Evolutionary conservation across 1,284 basidiomycete genomes (phyloP).

Genomic region (Takashimella koratensis): DNA sequence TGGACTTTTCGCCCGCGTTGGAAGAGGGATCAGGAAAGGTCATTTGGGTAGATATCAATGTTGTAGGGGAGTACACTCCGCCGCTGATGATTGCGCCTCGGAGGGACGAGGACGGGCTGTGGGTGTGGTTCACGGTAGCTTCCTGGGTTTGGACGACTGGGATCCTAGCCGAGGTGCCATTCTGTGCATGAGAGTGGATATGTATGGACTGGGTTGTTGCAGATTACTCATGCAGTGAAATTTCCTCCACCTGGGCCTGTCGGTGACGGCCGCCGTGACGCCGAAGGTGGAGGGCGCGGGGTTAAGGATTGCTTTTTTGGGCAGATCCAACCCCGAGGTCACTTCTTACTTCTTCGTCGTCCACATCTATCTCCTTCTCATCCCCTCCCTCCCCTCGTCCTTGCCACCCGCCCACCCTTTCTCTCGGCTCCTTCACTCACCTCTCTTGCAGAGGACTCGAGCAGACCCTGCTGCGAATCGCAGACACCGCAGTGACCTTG

Average conservation of each 20-base stretch:
- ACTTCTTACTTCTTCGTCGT: too few relatives aligned
- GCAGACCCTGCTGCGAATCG: too few relatives aligned
- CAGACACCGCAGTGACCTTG: too few relatives aligned
- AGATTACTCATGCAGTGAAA: neutral
- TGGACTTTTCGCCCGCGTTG: slow-evolving; percentile 4
- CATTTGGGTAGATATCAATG: slow-evolving; percentile 3
- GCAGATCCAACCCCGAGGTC: too few relatives aligned
- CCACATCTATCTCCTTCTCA: too few relatives aligned
- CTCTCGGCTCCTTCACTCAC: too few relatives aligned
- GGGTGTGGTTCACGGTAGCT: neutral
- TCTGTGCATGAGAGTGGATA: neutral
- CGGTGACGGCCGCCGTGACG: too few relatives aligned
- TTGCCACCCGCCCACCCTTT: too few relatives aligned
- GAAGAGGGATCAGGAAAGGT: neutral
- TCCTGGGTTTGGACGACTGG: neutral
- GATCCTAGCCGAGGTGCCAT: neutral
- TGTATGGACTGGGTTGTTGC: neutral
- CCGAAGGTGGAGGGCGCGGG: too few relatives aligned
- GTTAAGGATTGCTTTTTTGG: too few relatives aligned
- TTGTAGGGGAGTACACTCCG: neutral
- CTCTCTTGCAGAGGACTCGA: too few relatives aligned
- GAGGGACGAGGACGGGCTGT: neutral
- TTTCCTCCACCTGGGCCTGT: neutral
- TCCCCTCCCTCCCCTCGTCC: neutral
- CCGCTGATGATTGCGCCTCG: neutral